Evolutionary conservation across 257 asterid genomes (phyloP), one percentile per base, ranked within the genome.

Genomic region (Forsythia suspensa): DNA sequence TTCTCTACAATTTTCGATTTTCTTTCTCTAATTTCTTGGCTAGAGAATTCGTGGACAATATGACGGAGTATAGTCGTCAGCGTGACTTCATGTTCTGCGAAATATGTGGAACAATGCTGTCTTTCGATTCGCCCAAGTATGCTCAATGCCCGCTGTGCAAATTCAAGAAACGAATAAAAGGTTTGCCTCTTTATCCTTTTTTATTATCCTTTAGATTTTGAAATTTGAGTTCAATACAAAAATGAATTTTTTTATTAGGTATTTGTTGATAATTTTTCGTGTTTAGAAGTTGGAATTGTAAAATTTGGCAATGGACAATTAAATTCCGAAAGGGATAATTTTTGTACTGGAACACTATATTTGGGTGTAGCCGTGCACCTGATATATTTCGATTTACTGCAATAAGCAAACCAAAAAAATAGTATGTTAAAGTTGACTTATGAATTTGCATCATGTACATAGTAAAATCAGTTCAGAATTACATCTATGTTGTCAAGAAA

Each of bases 11-110:
- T 63, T 63, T 63, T 63, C 5, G 38, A 3, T 12, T 63, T 10
- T 63, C 6, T 63, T 10, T 24, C 70, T 63, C 70, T 3, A 12
- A 13, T 39, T 36, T 34, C 21, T 16, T 15, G 20, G 44, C 12
- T 5, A n/a, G 16, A 3, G 13, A 20, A n/a, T 61, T 8, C 8
- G 68, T 21, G 1, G 39, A 24, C 16, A 29, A 12, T 0, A 84
- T 79, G 87, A 67, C 88, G 82, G 92, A 88, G 5, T 88, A 89
- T 82, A 68, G 88, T 65, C 90, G 73, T 70, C 91, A 87, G 80
- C 88, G 97, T n/a, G 98, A 94, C 78, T 94, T 91, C 85, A 88
- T 92, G 97, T 94, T 92, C 88, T 94, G 97, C 81, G 87, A 84
- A 68, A 42, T 84, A 74, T 92, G 97, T 79, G 97, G 96, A 73